Evolutionary conservation across 805 yeast species (phyloP).

Genomic region (Spathaspora arborariae): DNA sequence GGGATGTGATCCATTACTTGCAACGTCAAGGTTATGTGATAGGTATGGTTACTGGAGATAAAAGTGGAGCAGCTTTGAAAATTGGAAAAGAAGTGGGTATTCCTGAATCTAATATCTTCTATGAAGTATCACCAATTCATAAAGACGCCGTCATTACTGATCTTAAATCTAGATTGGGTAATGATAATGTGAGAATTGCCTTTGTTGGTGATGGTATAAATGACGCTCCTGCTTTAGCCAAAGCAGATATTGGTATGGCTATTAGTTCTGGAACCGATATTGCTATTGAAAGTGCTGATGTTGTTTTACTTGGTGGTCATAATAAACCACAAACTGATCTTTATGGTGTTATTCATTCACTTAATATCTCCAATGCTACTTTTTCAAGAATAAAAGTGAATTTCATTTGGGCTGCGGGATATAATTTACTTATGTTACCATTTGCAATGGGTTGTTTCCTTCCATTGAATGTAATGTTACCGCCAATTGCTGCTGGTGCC

Average conservation of each 20-base stretch:
- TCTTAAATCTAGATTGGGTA: conserved; percentile 45
- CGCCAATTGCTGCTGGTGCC: conserved; percentile 85
- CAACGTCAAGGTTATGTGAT: conserved; percentile 52
- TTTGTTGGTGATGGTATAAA: conserved; percentile 98
- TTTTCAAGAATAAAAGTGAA: conserved; percentile 74
- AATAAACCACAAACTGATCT: conserved; percentile 24
- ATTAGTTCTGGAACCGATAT: conserved; percentile 92
- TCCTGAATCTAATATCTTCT: conserved; percentile 57
- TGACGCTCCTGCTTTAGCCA: conserved; percentile 93
- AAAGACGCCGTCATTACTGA: conserved; percentile 65
- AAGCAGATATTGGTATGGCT: conserved; percentile 87
- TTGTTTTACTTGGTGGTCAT: conserved; percentile 59
- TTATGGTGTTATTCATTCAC: conserved; percentile 53
- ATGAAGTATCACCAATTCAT: conserved; percentile 72
- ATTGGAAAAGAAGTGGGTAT: conserved; percentile 71
- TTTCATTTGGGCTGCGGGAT: conserved; percentile 82
- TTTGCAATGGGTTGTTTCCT: conserved; percentile 88
- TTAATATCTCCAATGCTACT: conserved; percentile 67
- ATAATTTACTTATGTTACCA: conserved; percentile 83
- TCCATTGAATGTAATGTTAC: conserved; percentile 72
- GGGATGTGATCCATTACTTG: conserved; percentile 54
- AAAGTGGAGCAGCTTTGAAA: conserved; percentile 52
- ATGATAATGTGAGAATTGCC: conserved; percentile 48
- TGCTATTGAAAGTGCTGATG: conserved; percentile 95
- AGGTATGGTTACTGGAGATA: conserved; percentile 92